Evolutionary conservation across 257 asterid genomes (phyloP).

Genomic region (Ballota nigra): DNA sequence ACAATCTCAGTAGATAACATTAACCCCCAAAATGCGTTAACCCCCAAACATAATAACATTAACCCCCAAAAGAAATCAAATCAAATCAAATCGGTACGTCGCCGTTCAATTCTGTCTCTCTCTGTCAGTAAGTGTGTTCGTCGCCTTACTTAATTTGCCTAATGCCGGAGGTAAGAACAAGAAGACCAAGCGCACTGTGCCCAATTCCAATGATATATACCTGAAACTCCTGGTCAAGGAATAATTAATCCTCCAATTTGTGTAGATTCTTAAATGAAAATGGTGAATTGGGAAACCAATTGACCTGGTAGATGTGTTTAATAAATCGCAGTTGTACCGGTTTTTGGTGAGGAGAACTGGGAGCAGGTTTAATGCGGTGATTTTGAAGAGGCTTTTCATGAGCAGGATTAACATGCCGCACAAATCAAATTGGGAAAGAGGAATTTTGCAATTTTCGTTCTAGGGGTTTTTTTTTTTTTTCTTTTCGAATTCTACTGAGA

Average conservation of each 20-base stretch:
- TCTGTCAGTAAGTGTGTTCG: background rate
- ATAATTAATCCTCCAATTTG: background rate
- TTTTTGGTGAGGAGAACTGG: conserved; percentile 91
- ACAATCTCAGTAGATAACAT: no score
- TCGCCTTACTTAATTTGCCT: background rate
- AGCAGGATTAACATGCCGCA: conserved; percentile 88
- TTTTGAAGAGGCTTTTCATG: conserved; percentile 86
- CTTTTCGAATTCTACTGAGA: no score
- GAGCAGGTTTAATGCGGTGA: conserved; percentile 77
- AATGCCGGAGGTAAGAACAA: conserved; percentile 86
- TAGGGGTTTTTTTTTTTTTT: no score
- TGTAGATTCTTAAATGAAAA: background rate
- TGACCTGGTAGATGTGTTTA: conserved; percentile 12
- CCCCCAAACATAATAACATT: no score
- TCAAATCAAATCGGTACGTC: no score
- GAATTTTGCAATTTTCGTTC: no score
- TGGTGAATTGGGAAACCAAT: background rate
- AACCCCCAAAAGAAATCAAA: no score
- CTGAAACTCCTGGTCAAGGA: conserved; percentile 80
- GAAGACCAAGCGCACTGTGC: conserved; percentile 81
- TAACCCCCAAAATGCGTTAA: no score
- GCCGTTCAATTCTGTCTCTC: background rate
- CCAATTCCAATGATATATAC: conserved; percentile 77
- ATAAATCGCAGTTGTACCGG: conserved; percentile 56
- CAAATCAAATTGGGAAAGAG: no score